Base-by-base conservation (phyloP, 345 rosid species). In the Euphorbia tirucalli region DNA sequence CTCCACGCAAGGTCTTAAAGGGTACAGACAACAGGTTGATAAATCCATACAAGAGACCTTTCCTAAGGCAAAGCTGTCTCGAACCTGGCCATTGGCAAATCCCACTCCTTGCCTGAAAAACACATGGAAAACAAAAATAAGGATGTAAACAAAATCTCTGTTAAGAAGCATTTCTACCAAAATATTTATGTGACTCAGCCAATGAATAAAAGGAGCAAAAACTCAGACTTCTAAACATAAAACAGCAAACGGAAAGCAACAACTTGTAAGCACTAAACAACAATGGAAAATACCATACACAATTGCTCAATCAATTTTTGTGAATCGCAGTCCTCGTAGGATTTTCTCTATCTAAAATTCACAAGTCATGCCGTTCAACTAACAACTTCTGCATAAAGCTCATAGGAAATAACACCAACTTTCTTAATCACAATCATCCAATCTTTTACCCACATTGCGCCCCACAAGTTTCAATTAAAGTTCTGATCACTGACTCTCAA, bases 1-100 rank as follows among this genome's bases (percentile, higher is more conserved):
- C 99, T 69, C 92, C 90, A 69, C 92, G 90, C 87, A 96, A 77
- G 46, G 97, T 93, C 80, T 93, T 93, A 66, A 90, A 79, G n/a
- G 99, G 98, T 69, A 81, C 85, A 19, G 96, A 90, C 68, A 93
- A 31, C 69, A 92, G 68, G 72, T 83, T 86, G 86, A 90, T 84
- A 16, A 95, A 81, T 65, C 96, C 96, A 85, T 89, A 90, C 70
- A 91, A 66, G 44, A 96, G 80, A 78, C 97, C 92, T 79, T 90
- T 93, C 65, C 98, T 86, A 65, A 96, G 76, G 88, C 90, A 88
- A 76, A 96, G 84, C 63, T 93, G 94, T 76, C 96, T 88, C 78
- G 78, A 77, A 70, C 96, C 82, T 0, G 99, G 99, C 93, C 93
- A 85, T 71, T 88, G 75, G 7, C 97, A 86, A 49, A 88, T 78